Evolutionary conservation across 2,329 filamentous ascomycete species (phyloP).

Genomic region (Alternaria angustiovoidea): DNA sequence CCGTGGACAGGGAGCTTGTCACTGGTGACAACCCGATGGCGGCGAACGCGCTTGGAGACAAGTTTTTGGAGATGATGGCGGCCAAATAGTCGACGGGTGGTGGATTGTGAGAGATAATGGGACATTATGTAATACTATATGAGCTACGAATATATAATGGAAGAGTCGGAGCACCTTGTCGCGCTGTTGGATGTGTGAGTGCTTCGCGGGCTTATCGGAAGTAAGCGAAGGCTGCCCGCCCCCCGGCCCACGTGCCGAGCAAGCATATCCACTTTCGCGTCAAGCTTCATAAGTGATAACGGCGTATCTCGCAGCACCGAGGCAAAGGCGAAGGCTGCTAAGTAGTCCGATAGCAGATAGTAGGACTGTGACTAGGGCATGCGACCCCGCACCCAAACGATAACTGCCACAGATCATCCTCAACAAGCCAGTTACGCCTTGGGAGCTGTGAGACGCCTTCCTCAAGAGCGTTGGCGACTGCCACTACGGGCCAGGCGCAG

Average conservation of each 20-base stretch:
- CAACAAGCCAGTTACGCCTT: neutral
- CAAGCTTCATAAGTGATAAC: neutral
- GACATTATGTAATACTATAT: neutral
- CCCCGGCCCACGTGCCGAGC: neutral
- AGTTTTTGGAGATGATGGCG: constrained; percentile 46
- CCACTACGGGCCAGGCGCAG: neutral
- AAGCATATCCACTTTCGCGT: neutral
- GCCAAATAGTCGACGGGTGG: neutral
- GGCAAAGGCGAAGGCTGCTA: neutral
- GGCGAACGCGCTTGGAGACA: constrained; percentile 43
- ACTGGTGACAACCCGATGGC: constrained; percentile 46
- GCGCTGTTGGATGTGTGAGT: no score
- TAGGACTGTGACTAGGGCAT: neutral
- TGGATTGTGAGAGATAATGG: neutral
- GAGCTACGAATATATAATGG: neutral
- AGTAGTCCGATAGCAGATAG: neutral
- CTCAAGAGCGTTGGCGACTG: constrained; percentile 1
- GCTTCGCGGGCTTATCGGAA: neutral
- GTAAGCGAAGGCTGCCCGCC: neutral
- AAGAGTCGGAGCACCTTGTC: neutral
- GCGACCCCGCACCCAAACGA: constrained; percentile 7
- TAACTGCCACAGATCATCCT: constrained; percentile 1
- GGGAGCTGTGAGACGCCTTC: neutral
- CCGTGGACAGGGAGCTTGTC: constrained; percentile 53
- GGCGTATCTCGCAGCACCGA: neutral